phyloP scores from a whole-genome alignment of 176 grass and related monocot species.

The Saccharum spontaneum region DNA sequence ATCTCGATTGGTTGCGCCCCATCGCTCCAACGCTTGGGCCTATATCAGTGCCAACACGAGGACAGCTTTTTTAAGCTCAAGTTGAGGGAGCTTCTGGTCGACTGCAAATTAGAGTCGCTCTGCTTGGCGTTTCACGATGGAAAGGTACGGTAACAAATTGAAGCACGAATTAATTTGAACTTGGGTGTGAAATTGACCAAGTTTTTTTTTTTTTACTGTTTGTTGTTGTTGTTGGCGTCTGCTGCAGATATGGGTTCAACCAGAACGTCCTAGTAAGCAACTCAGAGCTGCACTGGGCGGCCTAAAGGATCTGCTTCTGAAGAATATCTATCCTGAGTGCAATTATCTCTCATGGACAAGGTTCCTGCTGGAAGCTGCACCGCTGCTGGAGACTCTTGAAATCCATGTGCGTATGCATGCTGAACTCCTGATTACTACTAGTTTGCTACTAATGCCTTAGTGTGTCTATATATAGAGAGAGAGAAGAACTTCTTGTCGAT shows the following conservation, averaged over 20 bases:
- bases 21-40: not conserved
- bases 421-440: not conserved
- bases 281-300: not conserved
- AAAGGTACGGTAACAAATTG: not conserved
- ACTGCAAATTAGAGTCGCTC: not conserved
- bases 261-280: not conserved
- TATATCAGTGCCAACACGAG: not conserved
- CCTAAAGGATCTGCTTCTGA: too few species aligned
- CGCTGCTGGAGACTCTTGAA: not conserved
- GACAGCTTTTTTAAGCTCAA: not conserved
- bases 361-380: not conserved
- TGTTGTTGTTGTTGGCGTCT: not conserved
- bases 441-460: not conserved
- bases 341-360: not conserved
- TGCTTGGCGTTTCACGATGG: not conserved
- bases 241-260: slow-evolving; percentile 24
- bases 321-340: not conserved
- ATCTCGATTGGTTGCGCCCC: slow-evolving; percentile 8
- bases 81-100: not conserved
- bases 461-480: too few species aligned
- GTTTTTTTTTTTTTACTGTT: not conserved
- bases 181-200: not conserved
- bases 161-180: too few species aligned
- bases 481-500: not conserved
- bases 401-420: not conserved